A percentile compares a stretch with the other conserved stretches of the same genome.
Evolutionary conservation across 192 early-diverging fungal genomes (phyloP).

Genomic region (Coemansia sp.): DNA sequence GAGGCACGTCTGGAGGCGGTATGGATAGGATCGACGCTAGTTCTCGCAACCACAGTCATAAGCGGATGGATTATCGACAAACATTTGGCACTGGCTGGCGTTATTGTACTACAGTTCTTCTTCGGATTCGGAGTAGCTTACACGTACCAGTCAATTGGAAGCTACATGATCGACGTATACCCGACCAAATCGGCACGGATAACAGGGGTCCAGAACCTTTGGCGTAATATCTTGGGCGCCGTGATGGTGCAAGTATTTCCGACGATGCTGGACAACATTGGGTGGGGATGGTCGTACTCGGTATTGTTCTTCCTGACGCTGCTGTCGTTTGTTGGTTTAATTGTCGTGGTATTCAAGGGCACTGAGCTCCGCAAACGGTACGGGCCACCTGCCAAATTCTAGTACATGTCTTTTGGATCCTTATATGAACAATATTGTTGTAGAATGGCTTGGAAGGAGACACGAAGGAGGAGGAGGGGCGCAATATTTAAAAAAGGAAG

Average conservation of each 20-base stretch:
- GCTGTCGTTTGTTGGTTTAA: conserved; percentile 20
- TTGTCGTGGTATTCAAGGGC: conserved; percentile 36
- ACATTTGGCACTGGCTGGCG: conserved; percentile 20
- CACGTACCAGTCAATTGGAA: conserved; percentile 37
- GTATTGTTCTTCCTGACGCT: conserved; percentile 39
- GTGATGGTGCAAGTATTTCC: conserved; percentile 35
- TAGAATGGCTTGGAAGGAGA: no score
- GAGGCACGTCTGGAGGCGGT: conserved; percentile 43
- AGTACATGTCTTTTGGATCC: neutral
- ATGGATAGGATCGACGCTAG: conserved; percentile 37
- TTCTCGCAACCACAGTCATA: conserved; percentile 18
- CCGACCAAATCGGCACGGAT: conserved; percentile 49
- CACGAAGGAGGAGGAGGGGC: no score
- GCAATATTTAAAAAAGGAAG: no score
- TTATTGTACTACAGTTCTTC: conserved; percentile 42
- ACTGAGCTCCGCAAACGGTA: conserved; percentile 23
- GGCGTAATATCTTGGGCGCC: conserved; percentile 47
- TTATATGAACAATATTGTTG: no score
- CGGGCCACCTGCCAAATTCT: conserved; percentile 14
- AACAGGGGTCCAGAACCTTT: conserved; percentile 50
- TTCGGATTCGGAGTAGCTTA: conserved; percentile 45
- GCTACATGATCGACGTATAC: conserved; percentile 54
- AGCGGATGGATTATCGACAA: conserved; percentile 23
- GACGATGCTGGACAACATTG: conserved; percentile 40
- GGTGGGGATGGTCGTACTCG: conserved; percentile 53